These are phyloP conservation scores for Apiotrichum veenhuisii DNA, from an alignment of 1,284 basidiomycete genomes.

Conservation along the genomic window DNA sequence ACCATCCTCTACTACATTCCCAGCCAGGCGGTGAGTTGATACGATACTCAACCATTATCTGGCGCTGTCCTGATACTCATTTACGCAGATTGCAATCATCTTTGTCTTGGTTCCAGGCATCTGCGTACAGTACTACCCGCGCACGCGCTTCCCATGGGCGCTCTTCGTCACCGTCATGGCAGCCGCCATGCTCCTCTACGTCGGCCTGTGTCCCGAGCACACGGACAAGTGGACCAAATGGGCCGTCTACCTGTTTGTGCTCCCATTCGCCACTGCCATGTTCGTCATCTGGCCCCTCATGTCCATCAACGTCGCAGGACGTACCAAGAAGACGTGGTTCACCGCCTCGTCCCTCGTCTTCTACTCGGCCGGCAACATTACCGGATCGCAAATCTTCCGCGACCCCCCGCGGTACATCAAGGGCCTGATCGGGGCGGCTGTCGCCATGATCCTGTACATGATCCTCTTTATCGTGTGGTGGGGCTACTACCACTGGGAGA, in stretches of 20 bases:
- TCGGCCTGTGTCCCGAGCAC: slow-evolving; percentile 6
- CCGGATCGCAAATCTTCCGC: slow-evolving; percentile 10
- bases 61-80: too few species aligned
- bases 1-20: slow-evolving; percentile 12
- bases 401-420: slow-evolving; percentile 6
- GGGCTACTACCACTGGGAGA: not conserved
- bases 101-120: slow-evolving; percentile 11
- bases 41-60: too few species aligned
- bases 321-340: slow-evolving; percentile 17
- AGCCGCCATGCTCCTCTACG: slow-evolving; percentile 2
- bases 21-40: not conserved
- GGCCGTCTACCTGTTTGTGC: slow-evolving; percentile 3
- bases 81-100: not conserved
- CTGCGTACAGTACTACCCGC: slow-evolving; percentile 14
- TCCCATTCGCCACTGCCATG: slow-evolving; percentile 13
- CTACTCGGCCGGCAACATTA: slow-evolving; percentile 16
- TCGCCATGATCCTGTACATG: not conserved
- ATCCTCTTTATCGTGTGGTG: slow-evolving; percentile 2
- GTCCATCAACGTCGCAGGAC: slow-evolving; percentile 25
- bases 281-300: slow-evolving; percentile 23
- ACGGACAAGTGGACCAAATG: slow-evolving; percentile 12
- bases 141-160: slow-evolving; percentile 20
- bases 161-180: slow-evolving; percentile 1
- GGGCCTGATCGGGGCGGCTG: not conserved
- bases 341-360: slow-evolving; percentile 3